Evolutionary conservation across 257 asterid genomes (phyloP).

Genomic region (Coffea eugenioides): DNA sequence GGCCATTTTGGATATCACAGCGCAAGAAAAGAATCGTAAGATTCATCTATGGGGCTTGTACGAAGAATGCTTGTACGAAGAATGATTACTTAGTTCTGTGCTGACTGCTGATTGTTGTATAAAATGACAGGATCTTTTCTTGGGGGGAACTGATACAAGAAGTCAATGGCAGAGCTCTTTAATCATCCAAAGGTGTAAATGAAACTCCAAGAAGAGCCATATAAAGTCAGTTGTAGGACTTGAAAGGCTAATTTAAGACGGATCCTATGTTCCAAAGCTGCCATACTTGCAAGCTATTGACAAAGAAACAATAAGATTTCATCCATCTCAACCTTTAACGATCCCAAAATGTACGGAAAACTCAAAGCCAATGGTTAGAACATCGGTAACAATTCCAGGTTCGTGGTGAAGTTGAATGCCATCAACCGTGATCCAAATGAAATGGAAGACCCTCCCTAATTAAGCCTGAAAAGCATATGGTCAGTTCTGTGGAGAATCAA

Average conservation of each 20-base stretch:
- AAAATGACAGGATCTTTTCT: constrained; percentile 26
- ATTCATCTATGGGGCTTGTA: too few species aligned
- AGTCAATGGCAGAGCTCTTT: constrained; percentile 33
- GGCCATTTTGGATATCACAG: too few species aligned
- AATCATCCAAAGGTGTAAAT: constrained; percentile 23
- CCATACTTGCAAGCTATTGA: neutral
- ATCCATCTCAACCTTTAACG: constrained; percentile 23
- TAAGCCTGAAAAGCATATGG: constrained; percentile 22
- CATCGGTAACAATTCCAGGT: constrained; percentile 21
- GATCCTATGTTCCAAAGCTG: constrained; percentile 1
- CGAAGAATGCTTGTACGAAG: too few species aligned
- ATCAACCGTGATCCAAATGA: constrained; percentile 25
- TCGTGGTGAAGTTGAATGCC: constrained; percentile 21
- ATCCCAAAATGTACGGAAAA: constrained; percentile 30
- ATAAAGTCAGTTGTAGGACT: constrained; percentile 14
- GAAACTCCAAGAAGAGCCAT: constrained; percentile 26
- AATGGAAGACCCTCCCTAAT: constrained; percentile 21
- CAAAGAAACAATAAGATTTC: constrained; percentile 1
- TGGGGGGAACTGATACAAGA: constrained; percentile 36
- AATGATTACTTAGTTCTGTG: too few species aligned
- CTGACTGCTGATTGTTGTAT: too few species aligned
- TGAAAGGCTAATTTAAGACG: constrained; percentile 21
- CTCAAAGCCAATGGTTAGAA: constrained; percentile 22
- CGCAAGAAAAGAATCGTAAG: too few species aligned
- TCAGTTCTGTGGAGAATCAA: neutral